Evolutionary conservation across 169 alveolate genomes (phyloP), one percentile per base, ranked within the genome.

Genomic region (Eimeria brunetti): DNA sequence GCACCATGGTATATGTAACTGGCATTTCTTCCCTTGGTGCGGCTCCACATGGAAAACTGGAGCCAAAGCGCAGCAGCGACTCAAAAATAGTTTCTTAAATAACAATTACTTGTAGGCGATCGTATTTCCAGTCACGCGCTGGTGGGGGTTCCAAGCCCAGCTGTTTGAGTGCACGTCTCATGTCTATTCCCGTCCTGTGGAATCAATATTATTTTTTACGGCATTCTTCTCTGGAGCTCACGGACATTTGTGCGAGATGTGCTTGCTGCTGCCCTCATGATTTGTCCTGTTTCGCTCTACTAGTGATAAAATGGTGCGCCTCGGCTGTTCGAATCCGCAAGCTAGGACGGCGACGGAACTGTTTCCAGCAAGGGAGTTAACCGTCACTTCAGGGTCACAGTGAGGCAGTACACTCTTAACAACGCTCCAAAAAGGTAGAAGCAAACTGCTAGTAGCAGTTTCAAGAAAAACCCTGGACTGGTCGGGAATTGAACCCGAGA

Each of bases 401-500:
- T n/a, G n/a, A n/a, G n/a, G n/a, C n/a, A n/a, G n/a, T n/a, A n/a
- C n/a, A n/a, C n/a, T n/a, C 30, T 12, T 41, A 24, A n/a, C 9
- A 16, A 64, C 75, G 5, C 67, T 18, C 69, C 69, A 60, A 5
- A 60, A 22, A 8, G 7, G 69, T 41, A 41, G 46, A 41, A 41
- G 46, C 1, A 41, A 41, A 4, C 46, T 41, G 46, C 46, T 1
- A 41, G 4, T 1, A 41, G 46, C 22, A 6, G 0, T 9, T 18
- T 60, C 3, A 12, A 30, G 22, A 20, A 0, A 75, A n/a, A 58
- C 69, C 18, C 78, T 97, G 98, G 98, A 97, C 98, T 94, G 97
- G 96, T 96, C 97, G 98, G 98, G 98, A 96, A 97, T 97, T 91
- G 98, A 97, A 96, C 98, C 98, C 98, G 97, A 96, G 98, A 96